phyloP scores from a whole-genome alignment of 2,329 filamentous ascomycete genomes.

The Phyllosticta citriasiana region DNA sequence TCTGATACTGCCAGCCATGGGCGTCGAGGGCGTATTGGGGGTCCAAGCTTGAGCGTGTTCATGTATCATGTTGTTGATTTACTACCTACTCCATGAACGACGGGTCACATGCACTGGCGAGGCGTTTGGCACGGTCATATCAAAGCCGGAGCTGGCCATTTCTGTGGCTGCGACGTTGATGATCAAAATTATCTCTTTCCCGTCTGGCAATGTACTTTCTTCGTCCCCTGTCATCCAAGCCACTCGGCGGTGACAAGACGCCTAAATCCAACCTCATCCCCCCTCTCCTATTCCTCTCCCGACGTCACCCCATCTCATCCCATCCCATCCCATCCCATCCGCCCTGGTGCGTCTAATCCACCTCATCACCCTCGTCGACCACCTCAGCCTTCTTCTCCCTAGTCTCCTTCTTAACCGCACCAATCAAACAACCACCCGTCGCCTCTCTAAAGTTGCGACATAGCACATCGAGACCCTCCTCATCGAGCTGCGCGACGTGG shows the following conservation, averaged over 20 bases:
- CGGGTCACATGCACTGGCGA: neutral
- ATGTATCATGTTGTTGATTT: neutral
- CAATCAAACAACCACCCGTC: neutral
- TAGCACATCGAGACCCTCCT: constrained; percentile 12
- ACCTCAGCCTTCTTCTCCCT: too few species aligned
- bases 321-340: too few species aligned
- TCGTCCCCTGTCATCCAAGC: neutral
- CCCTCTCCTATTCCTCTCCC: too few species aligned
- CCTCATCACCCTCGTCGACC: too few species aligned
- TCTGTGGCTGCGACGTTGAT: neutral
- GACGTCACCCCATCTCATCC: too few species aligned
- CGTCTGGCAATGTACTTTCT: neutral
- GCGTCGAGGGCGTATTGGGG: neutral
- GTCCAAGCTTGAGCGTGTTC: neutral
- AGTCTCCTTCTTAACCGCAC: too few species aligned
- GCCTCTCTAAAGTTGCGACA: neutral
- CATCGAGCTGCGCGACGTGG: constrained; percentile 11
- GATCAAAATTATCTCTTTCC: neutral
- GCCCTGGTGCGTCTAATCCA: too few species aligned
- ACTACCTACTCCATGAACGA: neutral
- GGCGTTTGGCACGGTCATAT: neutral
- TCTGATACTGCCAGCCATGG: neutral
- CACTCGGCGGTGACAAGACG: neutral
- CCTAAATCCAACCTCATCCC: neutral
- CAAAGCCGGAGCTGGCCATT: neutral